A percentile compares a stretch with the other conserved stretches of the same genome.
Evolutionary conservation across 1,139 yeast genomes (phyloP).

Genomic region (Schwanniomyces etchellsii): DNA sequence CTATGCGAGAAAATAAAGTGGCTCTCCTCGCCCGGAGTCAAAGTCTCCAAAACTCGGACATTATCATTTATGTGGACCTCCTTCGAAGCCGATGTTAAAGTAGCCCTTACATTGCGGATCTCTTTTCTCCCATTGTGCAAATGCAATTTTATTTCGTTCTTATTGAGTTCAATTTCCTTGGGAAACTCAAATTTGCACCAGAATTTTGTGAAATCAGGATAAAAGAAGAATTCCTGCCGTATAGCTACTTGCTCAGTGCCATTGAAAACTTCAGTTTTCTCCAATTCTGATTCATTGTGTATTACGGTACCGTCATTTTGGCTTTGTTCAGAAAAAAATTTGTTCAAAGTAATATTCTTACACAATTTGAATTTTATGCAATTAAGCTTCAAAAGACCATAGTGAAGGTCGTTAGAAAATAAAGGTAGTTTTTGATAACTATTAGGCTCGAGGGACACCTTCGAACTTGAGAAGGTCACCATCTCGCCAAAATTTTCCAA

Average conservation of each 20-base stretch:
- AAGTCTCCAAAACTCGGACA: not conserved
- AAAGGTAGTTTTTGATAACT: no score
- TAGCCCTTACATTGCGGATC: conserved; percentile 11
- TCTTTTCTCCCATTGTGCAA: conserved; percentile 15
- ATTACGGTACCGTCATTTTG: no score
- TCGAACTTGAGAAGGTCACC: no score
- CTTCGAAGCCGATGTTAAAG: conserved; percentile 11
- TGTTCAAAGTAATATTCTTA: no score
- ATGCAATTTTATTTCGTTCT: conserved; percentile 14
- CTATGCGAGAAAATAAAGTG: conserved; percentile 18
- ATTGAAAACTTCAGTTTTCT: conserved; percentile 8
- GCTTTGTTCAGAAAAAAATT: no score
- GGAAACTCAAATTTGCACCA: conserved; percentile 18
- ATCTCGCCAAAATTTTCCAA: conserved; percentile 10
- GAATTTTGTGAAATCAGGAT: conserved; percentile 16
- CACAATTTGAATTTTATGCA: no score
- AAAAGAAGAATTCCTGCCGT: conserved; percentile 8
- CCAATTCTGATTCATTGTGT: no score
- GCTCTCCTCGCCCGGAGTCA: conserved; percentile 8
- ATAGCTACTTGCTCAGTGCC: no score
- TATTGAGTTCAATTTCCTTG: conserved; percentile 15
- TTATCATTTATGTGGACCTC: conserved; percentile 12
- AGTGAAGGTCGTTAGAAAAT: no score
- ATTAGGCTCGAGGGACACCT: no score
- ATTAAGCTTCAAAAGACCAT: no score